Evolutionary conservation across 352 stramenopile species (phyloP), one percentile per base, ranked within the genome.

Genomic region (Thalassiosira hispida): DNA sequence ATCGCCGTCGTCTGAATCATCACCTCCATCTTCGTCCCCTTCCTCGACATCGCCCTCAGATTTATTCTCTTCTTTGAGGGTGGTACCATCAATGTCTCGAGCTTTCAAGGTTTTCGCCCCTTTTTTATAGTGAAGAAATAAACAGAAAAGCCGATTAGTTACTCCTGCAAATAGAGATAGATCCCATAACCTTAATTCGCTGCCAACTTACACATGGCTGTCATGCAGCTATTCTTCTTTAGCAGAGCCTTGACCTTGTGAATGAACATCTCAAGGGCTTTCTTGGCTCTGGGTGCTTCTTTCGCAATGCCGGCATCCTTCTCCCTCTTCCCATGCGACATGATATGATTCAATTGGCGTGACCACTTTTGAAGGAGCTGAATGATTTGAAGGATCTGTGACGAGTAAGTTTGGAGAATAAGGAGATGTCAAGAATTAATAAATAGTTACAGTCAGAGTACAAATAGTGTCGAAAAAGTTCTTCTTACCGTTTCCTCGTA

Each of bases 231-330:
- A 47, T 87, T 85, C 38, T 85, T 86, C 61, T 83, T 83, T 40
- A 89, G 55, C 33, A 87, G 31, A 11, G 57, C 52, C 65, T 87
- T 89, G 0, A 86, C 68, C 23, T 86, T 84, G 51, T 89, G 79
- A 62, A 85, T 79, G 18, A 89, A 89, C 22, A 79, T 55, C 38
- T 89, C 82, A 6, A 83, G 38, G 23, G 59, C 57, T 56, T 87
- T 87, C 53, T 86, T 89, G 1, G 76, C 62, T 46, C 71, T 64
- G 5, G 82, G 82, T 11, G 68, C 73, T 67, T 89, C 82, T 75
- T 83, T 84, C 1, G 74, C 67, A 35, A 89, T 52, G 31, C 52
- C 63, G 0, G 59, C 59, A 51, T 89, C 82, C 47, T 85, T 89
- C 22, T 81, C 74, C 9, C 82, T 62, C 57, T 89, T 89, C 46